phyloP scores from a whole-genome alignment of 805 yeast species.

The Metschnikowia sp. region DNA sequence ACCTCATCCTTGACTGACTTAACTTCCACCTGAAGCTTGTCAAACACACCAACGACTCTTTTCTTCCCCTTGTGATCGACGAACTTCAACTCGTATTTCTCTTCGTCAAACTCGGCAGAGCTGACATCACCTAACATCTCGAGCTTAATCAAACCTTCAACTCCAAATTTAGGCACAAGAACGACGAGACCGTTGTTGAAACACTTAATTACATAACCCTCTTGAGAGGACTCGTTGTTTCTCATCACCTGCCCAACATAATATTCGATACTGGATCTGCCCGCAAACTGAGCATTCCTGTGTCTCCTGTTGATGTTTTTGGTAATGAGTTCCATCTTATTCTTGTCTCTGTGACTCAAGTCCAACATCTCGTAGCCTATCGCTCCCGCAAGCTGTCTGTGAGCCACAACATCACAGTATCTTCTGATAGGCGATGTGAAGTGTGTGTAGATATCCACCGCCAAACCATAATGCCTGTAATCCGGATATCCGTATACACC shows the following conservation, averaged over 20 bases:
- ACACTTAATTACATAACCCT: slow-evolving; percentile 88
- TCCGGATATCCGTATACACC: slow-evolving; percentile 89
- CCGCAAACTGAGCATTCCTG: slow-evolving; percentile 98
- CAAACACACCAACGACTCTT: slow-evolving; percentile 69
- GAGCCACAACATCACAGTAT: slow-evolving; percentile 96
- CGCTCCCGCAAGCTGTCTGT: slow-evolving; percentile 97
- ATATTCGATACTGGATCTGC: slow-evolving; percentile 95
- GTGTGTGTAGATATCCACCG: slow-evolving; percentile 96
- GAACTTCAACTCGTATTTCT: slow-evolving; percentile 65
- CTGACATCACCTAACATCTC: slow-evolving; percentile 68
- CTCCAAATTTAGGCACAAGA: slow-evolving; percentile 91
- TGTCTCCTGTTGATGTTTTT: slow-evolving; percentile 90
- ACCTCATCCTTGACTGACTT: slow-evolving; percentile 78
- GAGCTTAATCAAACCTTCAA: slow-evolving; percentile 85
- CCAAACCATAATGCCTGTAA: slow-evolving; percentile 94
- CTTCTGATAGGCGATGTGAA: slow-evolving; percentile 98
- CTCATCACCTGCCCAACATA: slow-evolving; percentile 98
- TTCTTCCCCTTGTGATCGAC: slow-evolving; percentile 40
- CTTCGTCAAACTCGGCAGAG: slow-evolving; percentile 71
- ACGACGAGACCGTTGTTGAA: slow-evolving; percentile 94
- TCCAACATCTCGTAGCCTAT: slow-evolving; percentile 88
- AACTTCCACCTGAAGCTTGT: slow-evolving; percentile 79
- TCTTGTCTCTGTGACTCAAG: slow-evolving; percentile 79
- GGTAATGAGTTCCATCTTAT: slow-evolving; percentile 84
- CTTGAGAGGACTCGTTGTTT: slow-evolving; percentile 72